A percentile compares a stretch with the other conserved stretches of the same genome.
Conservation (phyloP, 176 grass and related monocot genomes). For the Ananas comosus region DNA sequence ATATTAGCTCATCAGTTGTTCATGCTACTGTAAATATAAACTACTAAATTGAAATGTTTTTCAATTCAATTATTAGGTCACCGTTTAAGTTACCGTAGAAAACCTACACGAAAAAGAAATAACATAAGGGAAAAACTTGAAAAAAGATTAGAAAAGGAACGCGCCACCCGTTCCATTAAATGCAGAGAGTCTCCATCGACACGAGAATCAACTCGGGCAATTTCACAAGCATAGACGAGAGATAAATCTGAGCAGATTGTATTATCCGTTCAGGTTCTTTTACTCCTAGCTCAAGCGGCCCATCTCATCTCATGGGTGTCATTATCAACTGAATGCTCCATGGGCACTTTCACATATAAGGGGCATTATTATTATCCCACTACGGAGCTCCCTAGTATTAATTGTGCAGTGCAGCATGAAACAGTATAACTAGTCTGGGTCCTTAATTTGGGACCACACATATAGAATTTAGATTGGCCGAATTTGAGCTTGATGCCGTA, state of each 20-base stretch:
- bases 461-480: background rate
- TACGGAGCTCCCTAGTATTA: no score
- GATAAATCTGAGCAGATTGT: background rate
- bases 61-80: constrained; percentile 2
- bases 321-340: no score
- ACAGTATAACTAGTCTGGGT: background rate
- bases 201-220: background rate
- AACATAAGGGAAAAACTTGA: background rate
- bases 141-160: background rate
- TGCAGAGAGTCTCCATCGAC: background rate
- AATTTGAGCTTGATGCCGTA: background rate
- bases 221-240: background rate
- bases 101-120: background rate
- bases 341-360: no score
- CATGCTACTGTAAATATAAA: background rate
- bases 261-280: background rate
- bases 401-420: background rate
- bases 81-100: background rate
- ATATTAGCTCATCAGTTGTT: background rate
- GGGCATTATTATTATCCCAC: no score
- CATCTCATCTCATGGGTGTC: no score
- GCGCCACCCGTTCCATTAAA: background rate
- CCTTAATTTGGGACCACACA: background rate
- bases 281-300: no score
- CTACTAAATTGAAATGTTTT: background rate